phyloP scores from a whole-genome alignment of 306 rosid genomes.

The Neltuma alba region DNA sequence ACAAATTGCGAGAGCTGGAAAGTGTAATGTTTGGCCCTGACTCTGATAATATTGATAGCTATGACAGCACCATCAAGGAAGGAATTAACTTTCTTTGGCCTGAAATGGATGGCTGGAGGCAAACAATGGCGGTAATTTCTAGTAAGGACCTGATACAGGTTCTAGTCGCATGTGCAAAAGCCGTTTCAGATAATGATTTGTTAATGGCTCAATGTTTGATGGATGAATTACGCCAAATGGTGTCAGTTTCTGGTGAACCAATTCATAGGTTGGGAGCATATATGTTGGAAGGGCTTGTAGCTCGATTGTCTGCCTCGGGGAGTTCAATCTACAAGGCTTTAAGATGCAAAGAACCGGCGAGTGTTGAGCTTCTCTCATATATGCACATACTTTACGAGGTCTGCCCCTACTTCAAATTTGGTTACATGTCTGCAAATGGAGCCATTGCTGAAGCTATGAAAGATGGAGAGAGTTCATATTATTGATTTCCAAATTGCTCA shows the following conservation, averaged over 20 bases:
- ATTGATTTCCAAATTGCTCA: conserved; percentile 92
- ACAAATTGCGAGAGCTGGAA: conserved; percentile 84
- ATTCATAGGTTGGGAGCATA: conserved; percentile 96
- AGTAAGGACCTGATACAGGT: conserved; percentile 67
- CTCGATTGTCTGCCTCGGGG: conserved; percentile 64
- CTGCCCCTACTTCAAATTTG: conserved; percentile 95
- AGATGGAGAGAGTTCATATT: conserved; percentile 81
- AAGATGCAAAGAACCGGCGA: conserved; percentile 84
- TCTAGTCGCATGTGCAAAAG: conserved; percentile 77
- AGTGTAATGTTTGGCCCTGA: conserved; percentile 93
- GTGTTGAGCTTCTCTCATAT: conserved; percentile 76
- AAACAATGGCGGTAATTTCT: conserved; percentile 66
- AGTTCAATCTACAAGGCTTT: conserved; percentile 77
- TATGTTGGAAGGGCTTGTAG: conserved; percentile 96
- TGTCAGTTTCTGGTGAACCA: conserved; percentile 92
- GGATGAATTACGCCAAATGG: conserved; percentile 79
- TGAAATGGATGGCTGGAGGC: conserved; percentile 78
- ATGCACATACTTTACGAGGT: conserved; percentile 91
- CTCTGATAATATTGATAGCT: conserved; percentile 57
- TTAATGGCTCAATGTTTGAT: conserved; percentile 75
- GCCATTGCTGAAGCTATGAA: conserved; percentile 99
- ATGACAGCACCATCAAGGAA: conserved; percentile 50
- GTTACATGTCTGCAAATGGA: conserved; percentile 97
- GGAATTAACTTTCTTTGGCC: conserved; percentile 43
- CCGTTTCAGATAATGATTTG: conserved; percentile 70